Evolutionary conservation across 176 grass and related monocot species (phyloP), one percentile per base, ranked within the genome.

Genomic region (Eleusine indica): DNA sequence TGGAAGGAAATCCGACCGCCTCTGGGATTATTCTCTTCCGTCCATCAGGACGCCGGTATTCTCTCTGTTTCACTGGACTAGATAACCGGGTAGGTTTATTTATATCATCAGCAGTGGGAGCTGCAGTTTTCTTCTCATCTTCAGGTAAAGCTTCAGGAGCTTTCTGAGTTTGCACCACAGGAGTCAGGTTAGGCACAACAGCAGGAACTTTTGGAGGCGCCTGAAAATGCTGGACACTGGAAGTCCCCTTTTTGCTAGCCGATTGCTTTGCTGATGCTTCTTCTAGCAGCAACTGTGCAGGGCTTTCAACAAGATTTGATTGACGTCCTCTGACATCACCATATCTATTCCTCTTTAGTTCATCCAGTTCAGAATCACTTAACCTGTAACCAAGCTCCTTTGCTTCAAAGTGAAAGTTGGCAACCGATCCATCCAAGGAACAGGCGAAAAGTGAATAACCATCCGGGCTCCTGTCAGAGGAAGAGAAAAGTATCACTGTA

Each of bases 21-120:
- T 99, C 91, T 22, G 96, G 96, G 80, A 99, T 99, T 87, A 99
- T 99, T 89, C 96, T 90, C 90, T 94, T 96, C 72, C 96, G 89
- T 10, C 96, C 96, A 88, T 99, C 96, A 83, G 96, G 89, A 63
- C 96, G 91, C 22, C 93, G 76, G 46, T 99, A 99, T 79, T 96
- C 96, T 75, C 93, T 99, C 81, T 99, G 96, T 82, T 94, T 99
- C 47, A 95, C 91, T 58, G 93, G 96, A 84, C 91, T 98, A 84
- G 91, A 86, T 79, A 93, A 67, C 28, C 68, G 77, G 66, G 72
- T 76, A 84, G 84, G 82, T 82, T 91, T 95, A 77, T 80, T 82
- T 80, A 74, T 81, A 21, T 76, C 91, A 87, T 89, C 90, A 87
- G 85, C 67, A 75, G 73, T 60, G 65, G 80, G 76, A 51, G 17